Evolutionary conservation across 176 grass and related monocot species (phyloP).

Genomic region (Alloteropsis semialata): DNA sequence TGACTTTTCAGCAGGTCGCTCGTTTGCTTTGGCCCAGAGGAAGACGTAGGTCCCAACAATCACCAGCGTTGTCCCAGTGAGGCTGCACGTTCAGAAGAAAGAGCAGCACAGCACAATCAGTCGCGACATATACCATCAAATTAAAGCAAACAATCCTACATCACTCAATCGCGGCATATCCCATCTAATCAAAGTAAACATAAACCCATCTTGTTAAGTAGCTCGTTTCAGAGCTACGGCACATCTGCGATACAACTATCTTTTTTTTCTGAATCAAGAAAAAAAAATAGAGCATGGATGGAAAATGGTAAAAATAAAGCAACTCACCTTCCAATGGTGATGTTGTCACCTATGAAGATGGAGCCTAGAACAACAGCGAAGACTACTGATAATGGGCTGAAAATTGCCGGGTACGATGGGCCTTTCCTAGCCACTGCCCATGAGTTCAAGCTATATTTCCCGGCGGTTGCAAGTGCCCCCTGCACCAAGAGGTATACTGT

Average conservation of each 20-base stretch:
- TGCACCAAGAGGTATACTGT: constrained; percentile 10
- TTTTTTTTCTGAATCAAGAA: background rate
- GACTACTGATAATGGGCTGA: constrained; percentile 45
- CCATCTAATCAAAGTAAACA: background rate
- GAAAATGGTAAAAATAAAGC: background rate
- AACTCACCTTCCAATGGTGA: constrained; percentile 49
- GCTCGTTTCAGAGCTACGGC: background rate
- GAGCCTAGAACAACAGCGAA: constrained; percentile 39
- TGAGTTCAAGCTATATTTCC: constrained; percentile 46
- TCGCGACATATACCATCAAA: too few species aligned
- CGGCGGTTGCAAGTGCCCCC: constrained; percentile 50
- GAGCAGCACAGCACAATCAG: background rate
- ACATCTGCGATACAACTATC: background rate
- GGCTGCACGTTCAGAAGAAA: constrained; percentile 16
- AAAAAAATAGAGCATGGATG: background rate
- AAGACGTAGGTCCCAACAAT: constrained; percentile 26
- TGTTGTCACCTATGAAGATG: constrained; percentile 30
- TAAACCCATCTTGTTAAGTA: background rate
- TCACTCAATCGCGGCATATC: too few species aligned
- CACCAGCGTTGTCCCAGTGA: constrained; percentile 19
- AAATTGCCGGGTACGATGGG: constrained; percentile 57
- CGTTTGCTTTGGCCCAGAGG: constrained; percentile 31
- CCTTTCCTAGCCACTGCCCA: constrained; percentile 49
- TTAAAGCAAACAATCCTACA: too few species aligned
- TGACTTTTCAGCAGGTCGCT: too few species aligned